phyloP scores from a whole-genome alignment of 2,329 filamentous ascomycete species.

The Leptographium wingfieldii region DNA sequence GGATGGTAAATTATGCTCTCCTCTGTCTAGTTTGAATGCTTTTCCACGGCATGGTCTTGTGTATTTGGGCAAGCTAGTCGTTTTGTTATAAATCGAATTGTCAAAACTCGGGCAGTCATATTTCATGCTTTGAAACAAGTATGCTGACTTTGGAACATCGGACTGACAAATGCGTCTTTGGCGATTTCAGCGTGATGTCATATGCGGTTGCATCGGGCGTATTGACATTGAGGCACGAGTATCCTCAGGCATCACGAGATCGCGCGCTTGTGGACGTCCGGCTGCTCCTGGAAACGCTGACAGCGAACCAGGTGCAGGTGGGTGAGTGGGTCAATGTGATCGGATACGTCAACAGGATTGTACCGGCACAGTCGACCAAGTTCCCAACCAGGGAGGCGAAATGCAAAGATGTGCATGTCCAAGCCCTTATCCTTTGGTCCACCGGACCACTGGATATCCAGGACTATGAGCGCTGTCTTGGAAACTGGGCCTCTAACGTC shows the following conservation, averaged over 20 bases:
- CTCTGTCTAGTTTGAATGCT: neutral
- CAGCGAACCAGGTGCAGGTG: constrained; percentile 48
- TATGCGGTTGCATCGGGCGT: constrained; percentile 43
- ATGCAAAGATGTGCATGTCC: constrained; percentile 35
- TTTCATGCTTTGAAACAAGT: too few species aligned
- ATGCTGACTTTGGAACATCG: neutral
- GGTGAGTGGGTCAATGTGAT: constrained; percentile 88
- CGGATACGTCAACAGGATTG: constrained; percentile 51
- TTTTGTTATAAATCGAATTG: too few species aligned
- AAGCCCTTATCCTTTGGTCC: constrained; percentile 67
- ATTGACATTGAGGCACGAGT: constrained; percentile 56
- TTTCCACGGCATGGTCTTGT: neutral
- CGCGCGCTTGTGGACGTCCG: constrained; percentile 55
- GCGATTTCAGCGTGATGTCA: constrained; percentile 29
- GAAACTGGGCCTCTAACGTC: constrained; percentile 13
- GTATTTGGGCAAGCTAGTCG: neutral
- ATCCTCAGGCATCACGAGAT: constrained; percentile 33
- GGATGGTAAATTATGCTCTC: constrained; percentile 57
- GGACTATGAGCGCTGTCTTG: constrained; percentile 53
- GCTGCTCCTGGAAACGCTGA: constrained; percentile 55
- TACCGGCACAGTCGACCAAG: neutral
- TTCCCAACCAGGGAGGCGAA: neutral
- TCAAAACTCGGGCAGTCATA: too few species aligned
- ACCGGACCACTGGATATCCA: constrained; percentile 60
- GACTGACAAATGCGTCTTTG: neutral